These are phyloP conservation scores for Fusarium sp. DNA, from an alignment of 2,329 filamentous ascomycete species.

Conservation along the genomic window DNA sequence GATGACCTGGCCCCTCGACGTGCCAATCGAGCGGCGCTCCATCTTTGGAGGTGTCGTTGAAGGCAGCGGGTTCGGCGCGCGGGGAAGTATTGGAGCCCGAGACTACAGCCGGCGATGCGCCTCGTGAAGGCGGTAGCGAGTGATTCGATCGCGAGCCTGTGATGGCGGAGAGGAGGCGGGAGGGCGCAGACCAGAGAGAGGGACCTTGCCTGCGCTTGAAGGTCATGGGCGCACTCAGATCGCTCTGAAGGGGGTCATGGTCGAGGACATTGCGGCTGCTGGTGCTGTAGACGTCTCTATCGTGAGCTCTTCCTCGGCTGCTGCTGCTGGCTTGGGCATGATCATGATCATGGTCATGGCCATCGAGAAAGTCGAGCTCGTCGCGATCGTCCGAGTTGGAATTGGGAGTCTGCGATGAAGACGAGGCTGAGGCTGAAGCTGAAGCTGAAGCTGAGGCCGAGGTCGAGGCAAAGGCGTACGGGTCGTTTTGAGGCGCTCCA, in stretches of 20 bases:
- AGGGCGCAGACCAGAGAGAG: slow-evolving; percentile 58
- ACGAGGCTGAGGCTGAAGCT: slow-evolving; percentile 47
- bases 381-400: slow-evolving; percentile 56
- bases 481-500: slow-evolving; percentile 51
- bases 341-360: slow-evolving; percentile 51
- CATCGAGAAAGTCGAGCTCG: slow-evolving; percentile 58
- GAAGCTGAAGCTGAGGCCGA: slow-evolving; percentile 48
- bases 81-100: slow-evolving; percentile 24
- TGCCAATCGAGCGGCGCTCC: slow-evolving; percentile 79
- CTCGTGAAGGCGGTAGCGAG: slow-evolving; percentile 27
- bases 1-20: slow-evolving; percentile 84
- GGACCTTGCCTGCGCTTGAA: slow-evolving; percentile 77
- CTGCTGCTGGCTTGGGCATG: slow-evolving; percentile 38
- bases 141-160: slow-evolving; percentile 44
- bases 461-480: slow-evolving; percentile 52
- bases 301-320: slow-evolving; percentile 19
- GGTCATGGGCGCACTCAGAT: slow-evolving; percentile 65
- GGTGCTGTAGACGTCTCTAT: slow-evolving; percentile 12
- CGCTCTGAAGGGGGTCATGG: slow-evolving; percentile 66
- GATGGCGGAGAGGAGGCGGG: slow-evolving; percentile 61
- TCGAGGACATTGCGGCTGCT: slow-evolving; percentile 56
- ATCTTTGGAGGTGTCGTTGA: slow-evolving; percentile 56
- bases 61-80: slow-evolving; percentile 20
- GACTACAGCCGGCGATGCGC: slow-evolving; percentile 35
- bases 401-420: slow-evolving; percentile 47